Evolutionary conservation across 345 rosid species (phyloP), one percentile per base, ranked within the genome.

Genomic region (Syzygium aromaticum): DNA sequence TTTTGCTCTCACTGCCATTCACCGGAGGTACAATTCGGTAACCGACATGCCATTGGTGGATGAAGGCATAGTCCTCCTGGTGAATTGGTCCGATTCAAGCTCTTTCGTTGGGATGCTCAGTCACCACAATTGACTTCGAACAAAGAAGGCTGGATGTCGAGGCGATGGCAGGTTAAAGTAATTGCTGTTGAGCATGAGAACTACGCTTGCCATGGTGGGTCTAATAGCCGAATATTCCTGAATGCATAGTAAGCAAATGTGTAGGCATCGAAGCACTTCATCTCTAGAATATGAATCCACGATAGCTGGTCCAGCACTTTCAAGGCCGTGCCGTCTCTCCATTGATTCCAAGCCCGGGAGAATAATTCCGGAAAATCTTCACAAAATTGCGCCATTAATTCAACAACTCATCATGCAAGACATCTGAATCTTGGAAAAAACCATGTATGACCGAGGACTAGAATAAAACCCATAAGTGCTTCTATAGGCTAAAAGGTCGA

Each of bases 331-430:
- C 77, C 40, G 6, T 63, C 38, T n/a, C 21, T 28, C 40, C 40
- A 63, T 28, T 63, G 40, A 63, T 63, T 63, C 38, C 11, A 28
- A 9, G 15, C 77, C 5, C 7, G 11, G 40, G 14, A 28, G 5
- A 63, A 6, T 63, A 63, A 63, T 17, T 63, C 7, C 11, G 1
- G 21, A 63, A 63, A 28, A 63, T 63, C 11, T 0, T 63, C 77
- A 63, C 0, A 28, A 1, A 7, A 63, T 63, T 63, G 38, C 1
- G 0, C 11, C 21, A 63, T 0, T 63, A 0, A 63, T 63, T 63
- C 40, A 14, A 63, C 3, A 11, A 15, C 40, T 63, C 21, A 28
- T 63, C 38, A 15, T 14, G 38, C 77, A n/a, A 63, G 77, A 63
- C 77, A 63, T 63, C 5, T 63, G 10, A 63, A 63, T 63, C 16